Evolutionary conservation across 2,329 filamentous ascomycete genomes (phyloP).

Genomic region (Penicillium sclerotigenum): DNA sequence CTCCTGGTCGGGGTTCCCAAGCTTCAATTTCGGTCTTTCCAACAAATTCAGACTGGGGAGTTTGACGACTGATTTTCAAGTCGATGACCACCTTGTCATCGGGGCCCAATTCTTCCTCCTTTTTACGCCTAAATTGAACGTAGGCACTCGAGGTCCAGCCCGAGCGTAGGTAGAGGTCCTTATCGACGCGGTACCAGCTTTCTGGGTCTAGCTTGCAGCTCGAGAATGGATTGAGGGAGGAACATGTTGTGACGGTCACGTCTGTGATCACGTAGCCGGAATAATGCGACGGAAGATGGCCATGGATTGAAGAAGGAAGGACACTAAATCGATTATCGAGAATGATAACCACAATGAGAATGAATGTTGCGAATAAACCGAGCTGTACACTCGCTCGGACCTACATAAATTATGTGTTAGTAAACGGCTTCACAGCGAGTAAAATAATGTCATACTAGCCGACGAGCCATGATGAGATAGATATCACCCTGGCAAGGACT

Average conservation of each 20-base stretch:
- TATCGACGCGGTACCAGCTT: conserved; percentile 80
- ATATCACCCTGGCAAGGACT: conserved; percentile 32
- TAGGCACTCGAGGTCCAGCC: conserved; percentile 75
- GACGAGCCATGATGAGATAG: conserved; percentile 41
- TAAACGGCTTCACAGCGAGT: not conserved
- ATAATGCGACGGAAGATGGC: conserved; percentile 80
- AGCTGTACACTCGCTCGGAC: conserved; percentile 72
- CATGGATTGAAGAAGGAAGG: conserved; percentile 79
- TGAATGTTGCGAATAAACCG: conserved; percentile 60
- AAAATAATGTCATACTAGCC: conserved; percentile 35
- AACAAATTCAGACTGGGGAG: conserved; percentile 58
- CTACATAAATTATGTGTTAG: conserved; percentile 31
- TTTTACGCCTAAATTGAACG: conserved; percentile 76
- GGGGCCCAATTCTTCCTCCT: conserved; percentile 73
- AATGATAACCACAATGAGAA: conserved; percentile 70
- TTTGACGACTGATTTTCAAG: conserved; percentile 68
- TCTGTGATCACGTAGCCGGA: conserved; percentile 83
- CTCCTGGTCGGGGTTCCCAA: conserved; percentile 76
- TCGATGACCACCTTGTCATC: conserved; percentile 79
- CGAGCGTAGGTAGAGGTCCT: conserved; percentile 77
- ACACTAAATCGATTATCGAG: conserved; percentile 87
- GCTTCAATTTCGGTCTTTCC: conserved; percentile 56
- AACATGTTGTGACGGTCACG: conserved; percentile 73
- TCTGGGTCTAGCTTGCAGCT: conserved; percentile 70
- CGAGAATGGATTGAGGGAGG: conserved; percentile 68